Evolutionary conservation across 805 yeast genomes (phyloP).

Genomic region (Ogataea parapolymorpha): DNA sequence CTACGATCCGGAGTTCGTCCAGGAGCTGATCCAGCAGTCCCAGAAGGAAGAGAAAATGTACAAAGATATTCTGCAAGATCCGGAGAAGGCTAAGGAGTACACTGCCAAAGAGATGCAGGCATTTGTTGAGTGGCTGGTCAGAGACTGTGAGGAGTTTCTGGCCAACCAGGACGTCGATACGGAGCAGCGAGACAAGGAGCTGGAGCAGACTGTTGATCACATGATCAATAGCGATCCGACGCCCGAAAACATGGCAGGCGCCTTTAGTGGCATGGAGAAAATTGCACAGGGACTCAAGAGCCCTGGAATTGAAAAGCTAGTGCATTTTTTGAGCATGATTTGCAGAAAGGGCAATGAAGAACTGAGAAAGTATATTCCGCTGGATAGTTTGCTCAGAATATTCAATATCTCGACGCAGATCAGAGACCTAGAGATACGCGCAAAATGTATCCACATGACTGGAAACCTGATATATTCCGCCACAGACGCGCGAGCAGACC

Average conservation of each 20-base stretch:
- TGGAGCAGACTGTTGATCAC: slow-evolving; percentile 10
- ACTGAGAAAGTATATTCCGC: slow-evolving; percentile 24
- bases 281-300: slow-evolving; percentile 19
- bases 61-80: slow-evolving; percentile 14
- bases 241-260: slow-evolving; percentile 23
- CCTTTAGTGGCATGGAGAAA: slow-evolving; percentile 20
- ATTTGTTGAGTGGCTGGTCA: slow-evolving; percentile 28
- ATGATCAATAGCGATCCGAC: slow-evolving; percentile 13
- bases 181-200: slow-evolving; percentile 1
- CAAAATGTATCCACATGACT: slow-evolving; percentile 35
- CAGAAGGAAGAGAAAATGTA: slow-evolving; percentile 19
- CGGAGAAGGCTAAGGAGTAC: slow-evolving; percentile 13
- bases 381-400: slow-evolving; percentile 35
- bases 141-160: slow-evolving; percentile 22
- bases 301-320: slow-evolving; percentile 25
- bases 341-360: slow-evolving; percentile 18
- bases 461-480: slow-evolving; percentile 43
- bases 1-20: slow-evolving; percentile 29
- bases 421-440: slow-evolving; percentile 31
- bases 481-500: slow-evolving; percentile 45
- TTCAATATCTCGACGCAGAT: slow-evolving; percentile 42
- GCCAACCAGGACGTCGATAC: slow-evolving; percentile 10
- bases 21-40: slow-evolving; percentile 25
- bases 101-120: slow-evolving; percentile 20
- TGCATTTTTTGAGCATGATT: slow-evolving; percentile 23